A percentile compares a stretch with the other conserved stretches of the same genome.
Evolutionary conservation across 768 basidiomycete genomes (phyloP).

Genomic region (Suillus hirtellus): DNA sequence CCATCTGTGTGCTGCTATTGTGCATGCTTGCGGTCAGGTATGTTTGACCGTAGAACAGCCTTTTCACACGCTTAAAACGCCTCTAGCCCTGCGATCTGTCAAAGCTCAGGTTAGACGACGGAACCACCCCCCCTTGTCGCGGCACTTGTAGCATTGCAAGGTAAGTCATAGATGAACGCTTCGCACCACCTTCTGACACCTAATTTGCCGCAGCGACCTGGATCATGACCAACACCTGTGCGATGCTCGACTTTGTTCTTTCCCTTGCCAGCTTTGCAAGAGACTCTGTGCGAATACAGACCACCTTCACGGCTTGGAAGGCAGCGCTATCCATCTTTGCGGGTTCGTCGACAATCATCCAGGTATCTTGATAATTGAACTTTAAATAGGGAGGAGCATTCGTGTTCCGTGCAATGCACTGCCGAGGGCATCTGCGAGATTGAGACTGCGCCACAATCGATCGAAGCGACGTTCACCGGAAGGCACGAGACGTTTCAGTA

Average conservation of each 20-base stretch:
- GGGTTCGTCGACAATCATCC: conserved; percentile 38
- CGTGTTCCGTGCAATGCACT: conserved; percentile 44
- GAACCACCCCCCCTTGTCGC: conserved; percentile 40
- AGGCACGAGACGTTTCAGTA: conserved; percentile 62
- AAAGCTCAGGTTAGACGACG: conserved; percentile 28
- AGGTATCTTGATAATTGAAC: conserved; percentile 14
- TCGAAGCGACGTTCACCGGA: conserved; percentile 63
- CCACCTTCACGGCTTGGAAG: conserved; percentile 54
- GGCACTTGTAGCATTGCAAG: conserved; percentile 46
- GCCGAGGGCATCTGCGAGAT: conserved; percentile 57
- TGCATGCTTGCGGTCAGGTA: conserved; percentile 60
- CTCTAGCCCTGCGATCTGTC: conserved; percentile 44
- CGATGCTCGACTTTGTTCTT: conserved; percentile 52
- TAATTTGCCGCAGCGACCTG: conserved; percentile 37
- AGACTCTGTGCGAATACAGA: conserved; percentile 47
- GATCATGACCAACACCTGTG: conserved; percentile 49
- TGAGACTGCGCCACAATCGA: conserved; percentile 55
- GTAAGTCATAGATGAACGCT: conserved; percentile 23
- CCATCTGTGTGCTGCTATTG: conserved; percentile 53
- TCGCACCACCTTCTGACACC: neutral
- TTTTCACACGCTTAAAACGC: neutral
- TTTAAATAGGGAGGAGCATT: conserved; percentile 47
- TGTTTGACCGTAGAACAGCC: neutral
- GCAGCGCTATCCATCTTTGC: conserved; percentile 50
- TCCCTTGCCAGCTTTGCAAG: conserved; percentile 55